These are phyloP conservation scores for Byssoonygena ceratinophila DNA, from an alignment of 2,329 filamentous ascomycete species.

Conservation along the genomic window DNA sequence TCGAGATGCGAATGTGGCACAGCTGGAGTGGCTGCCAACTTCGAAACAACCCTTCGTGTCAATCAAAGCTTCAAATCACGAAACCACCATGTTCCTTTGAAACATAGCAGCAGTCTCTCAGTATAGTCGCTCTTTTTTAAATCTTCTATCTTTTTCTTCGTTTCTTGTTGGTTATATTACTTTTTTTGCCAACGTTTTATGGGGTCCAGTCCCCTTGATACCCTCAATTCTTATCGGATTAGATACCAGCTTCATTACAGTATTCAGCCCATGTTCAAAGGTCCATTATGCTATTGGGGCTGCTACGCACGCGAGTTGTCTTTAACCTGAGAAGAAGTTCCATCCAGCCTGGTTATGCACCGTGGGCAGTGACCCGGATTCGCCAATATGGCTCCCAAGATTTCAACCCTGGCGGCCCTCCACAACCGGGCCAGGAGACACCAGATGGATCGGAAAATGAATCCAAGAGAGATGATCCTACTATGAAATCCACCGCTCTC, in stretches of 20 bases:
- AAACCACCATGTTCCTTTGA: background rate
- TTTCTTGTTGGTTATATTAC: background rate
- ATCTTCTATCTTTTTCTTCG: background rate
- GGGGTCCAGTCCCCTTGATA: background rate
- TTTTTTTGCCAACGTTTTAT: background rate
- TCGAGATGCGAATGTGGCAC: background rate
- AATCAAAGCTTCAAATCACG: background rate
- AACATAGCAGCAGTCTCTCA: background rate
- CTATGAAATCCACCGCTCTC: conserved; percentile 32
- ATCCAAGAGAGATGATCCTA: conserved; percentile 22
- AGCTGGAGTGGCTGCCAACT: background rate
- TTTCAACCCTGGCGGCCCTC: conserved; percentile 12
- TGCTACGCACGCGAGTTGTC: conserved; percentile 2
- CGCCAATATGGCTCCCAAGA: conserved; percentile 17
- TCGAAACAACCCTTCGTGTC: background rate
- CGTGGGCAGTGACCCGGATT: conserved; percentile 1
- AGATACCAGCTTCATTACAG: background rate
- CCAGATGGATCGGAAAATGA: conserved; percentile 22
- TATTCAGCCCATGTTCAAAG: background rate
- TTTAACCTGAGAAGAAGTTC: conserved; percentile 7
- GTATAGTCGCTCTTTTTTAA: conserved; percentile 8
- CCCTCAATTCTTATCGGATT: background rate
- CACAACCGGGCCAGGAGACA: conserved; percentile 13
- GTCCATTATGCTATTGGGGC: conserved; percentile 8
- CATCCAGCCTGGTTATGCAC: conserved; percentile 8